A percentile compares a stretch with the other conserved stretches of the same genome.
Evolutionary conservation across 2,329 filamentous ascomycete genomes (phyloP).

Genomic region (Diaporthe velutina): DNA sequence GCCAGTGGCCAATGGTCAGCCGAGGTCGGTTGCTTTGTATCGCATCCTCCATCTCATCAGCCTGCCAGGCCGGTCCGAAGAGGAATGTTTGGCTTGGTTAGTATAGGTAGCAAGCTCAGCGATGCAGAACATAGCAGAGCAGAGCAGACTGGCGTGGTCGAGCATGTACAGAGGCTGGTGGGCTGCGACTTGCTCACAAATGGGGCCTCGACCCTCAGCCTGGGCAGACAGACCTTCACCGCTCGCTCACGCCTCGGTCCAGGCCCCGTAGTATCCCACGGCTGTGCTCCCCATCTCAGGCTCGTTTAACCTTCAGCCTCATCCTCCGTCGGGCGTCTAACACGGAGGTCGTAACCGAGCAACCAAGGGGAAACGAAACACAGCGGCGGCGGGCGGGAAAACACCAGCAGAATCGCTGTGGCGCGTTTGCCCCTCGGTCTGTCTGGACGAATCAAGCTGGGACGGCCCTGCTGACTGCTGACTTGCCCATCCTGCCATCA

Average conservation of each 20-base stretch:
- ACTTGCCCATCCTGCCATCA: conserved; percentile 3
- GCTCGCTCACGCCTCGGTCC: conserved; percentile 15
- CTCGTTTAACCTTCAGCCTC: conserved; percentile 34
- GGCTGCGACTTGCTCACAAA: not conserved
- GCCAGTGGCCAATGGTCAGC: conserved; percentile 31
- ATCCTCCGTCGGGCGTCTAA: conserved; percentile 26
- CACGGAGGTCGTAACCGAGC: conserved; percentile 20
- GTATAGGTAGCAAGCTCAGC: not conserved
- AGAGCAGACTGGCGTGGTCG: not conserved
- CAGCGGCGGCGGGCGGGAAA: conserved; percentile 28
- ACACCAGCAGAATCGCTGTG: conserved; percentile 3
- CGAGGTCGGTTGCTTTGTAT: conserved; percentile 25
- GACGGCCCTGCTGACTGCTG: conserved; percentile 20
- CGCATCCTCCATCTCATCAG: conserved; percentile 22
- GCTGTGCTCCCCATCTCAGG: conserved; percentile 31
- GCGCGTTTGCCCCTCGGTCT: conserved; percentile 33
- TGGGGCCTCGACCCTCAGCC: conserved; percentile 8
- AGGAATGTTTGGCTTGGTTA: conserved; percentile 1
- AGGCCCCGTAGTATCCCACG: conserved; percentile 31
- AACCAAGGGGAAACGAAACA: conserved; percentile 37
- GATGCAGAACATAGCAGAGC: not conserved
- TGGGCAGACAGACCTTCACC: not conserved
- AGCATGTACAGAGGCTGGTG: not conserved
- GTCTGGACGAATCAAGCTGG: conserved; percentile 2
- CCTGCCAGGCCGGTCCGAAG: conserved; percentile 17